Percentiles rank a stretch among this genome's conserved stretches.
phyloP scores from a whole-genome alignment of 1,139 yeast genomes.

The Diutina rugosa region DNA sequence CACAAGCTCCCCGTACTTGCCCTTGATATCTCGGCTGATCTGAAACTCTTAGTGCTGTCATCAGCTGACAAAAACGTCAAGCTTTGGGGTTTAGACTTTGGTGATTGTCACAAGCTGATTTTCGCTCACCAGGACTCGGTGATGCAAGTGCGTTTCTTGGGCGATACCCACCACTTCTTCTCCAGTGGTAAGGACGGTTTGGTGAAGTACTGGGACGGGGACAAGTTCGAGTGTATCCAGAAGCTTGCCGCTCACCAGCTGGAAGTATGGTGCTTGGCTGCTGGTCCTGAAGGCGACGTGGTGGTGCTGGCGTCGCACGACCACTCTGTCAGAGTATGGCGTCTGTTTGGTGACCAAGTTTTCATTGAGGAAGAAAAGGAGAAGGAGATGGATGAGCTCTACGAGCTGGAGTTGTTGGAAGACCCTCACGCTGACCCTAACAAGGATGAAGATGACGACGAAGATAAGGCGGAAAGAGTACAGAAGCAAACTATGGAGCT shows the following conservation, averaged over 20 bases:
- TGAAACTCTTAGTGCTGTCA: conserved; percentile 77
- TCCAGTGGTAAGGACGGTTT: conserved; percentile 83
- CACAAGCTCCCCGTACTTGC: conserved; percentile 90
- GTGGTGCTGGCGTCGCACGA: conserved; percentile 89
- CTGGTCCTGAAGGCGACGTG: conserved; percentile 59
- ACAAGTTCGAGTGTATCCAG: conserved; percentile 88
- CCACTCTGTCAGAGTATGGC: conserved; percentile 85
- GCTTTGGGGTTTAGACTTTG: conserved; percentile 97
- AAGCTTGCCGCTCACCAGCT: conserved; percentile 79
- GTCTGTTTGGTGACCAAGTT: conserved; percentile 84
- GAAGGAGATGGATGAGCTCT: conserved; percentile 84
- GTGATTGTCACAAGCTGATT: conserved; percentile 93
- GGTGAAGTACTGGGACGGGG: conserved; percentile 96
- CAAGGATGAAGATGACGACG: conserved; percentile 33
- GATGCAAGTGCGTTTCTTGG: conserved; percentile 76
- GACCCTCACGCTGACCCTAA: conserved; percentile 47
- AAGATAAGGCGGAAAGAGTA: conserved; percentile 54
- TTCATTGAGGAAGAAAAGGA: conserved; percentile 94
- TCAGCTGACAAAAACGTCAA: conserved; percentile 96
- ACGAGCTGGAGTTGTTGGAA: conserved; percentile 63
- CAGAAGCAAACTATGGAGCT: conserved; percentile 82
- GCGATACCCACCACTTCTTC: conserved; percentile 78
- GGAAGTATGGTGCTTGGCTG: conserved; percentile 86
- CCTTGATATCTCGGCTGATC: conserved; percentile 80
- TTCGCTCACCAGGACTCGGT: conserved; percentile 96